A percentile compares a stretch with the other conserved stretches of the same genome.
These are phyloP conservation scores for Platanthera zijinensis DNA, from an alignment of 106 monocot genomes.

Conservation along the genomic window DNA sequence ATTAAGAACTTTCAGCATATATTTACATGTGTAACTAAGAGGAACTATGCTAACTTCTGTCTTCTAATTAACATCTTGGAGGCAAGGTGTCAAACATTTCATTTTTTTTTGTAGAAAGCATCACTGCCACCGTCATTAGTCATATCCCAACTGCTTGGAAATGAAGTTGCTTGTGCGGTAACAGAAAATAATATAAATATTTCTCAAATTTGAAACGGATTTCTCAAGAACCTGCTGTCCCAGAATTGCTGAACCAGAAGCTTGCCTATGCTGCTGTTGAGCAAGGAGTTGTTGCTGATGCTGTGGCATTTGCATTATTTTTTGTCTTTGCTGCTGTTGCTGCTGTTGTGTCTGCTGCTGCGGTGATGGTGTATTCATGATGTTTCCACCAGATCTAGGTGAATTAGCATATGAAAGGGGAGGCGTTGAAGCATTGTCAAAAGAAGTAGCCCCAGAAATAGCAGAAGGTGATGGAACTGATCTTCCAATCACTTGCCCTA, in stretches of 20 bases:
- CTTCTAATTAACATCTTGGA: neutral
- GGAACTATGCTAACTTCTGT: neutral
- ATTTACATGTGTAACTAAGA: neutral
- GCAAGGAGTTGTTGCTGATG: conserved; percentile 58
- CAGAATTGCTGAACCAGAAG: conserved; percentile 41
- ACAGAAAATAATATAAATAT: neutral
- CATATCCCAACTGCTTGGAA: neutral
- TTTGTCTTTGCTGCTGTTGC: conserved; percentile 45
- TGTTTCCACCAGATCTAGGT: conserved; percentile 75
- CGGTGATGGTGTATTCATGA: conserved; percentile 88
- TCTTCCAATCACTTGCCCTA: conserved; percentile 62
- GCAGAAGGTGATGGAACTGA: conserved; percentile 71
- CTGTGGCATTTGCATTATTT: conserved; percentile 56
- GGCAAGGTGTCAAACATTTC: neutral
- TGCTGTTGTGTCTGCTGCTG: conserved; percentile 73
- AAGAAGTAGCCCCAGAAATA: conserved; percentile 36
- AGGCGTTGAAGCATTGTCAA: conserved; percentile 90
- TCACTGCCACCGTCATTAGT: neutral
- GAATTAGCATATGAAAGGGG: conserved; percentile 81
- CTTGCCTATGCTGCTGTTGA: conserved; percentile 65
- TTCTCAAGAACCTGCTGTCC: conserved; percentile 33
- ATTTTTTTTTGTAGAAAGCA: neutral
- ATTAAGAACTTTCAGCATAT: neutral
- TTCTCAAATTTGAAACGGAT: conserved; percentile 8
- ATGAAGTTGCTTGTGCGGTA: neutral